A percentile compares a stretch with the other conserved stretches of the same genome.
Evolutionary conservation across 306 rosid genomes (phyloP).

Genomic region (Rubus idaeus): DNA sequence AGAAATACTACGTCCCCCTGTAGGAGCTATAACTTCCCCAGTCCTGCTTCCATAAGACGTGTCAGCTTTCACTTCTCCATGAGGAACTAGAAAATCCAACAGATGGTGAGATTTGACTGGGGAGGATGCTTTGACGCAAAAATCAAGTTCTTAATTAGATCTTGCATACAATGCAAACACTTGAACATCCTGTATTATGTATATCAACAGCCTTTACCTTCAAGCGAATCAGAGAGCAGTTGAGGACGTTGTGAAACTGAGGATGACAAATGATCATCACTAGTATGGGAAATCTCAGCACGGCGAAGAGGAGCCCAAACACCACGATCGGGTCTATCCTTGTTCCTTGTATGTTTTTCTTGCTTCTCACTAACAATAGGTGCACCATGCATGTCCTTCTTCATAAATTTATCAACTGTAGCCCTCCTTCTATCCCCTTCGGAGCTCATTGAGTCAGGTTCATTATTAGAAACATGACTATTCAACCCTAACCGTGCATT

Average conservation of each 20-base stretch:
- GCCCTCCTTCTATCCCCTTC: conserved; percentile 64
- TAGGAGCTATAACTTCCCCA: conserved; percentile 47
- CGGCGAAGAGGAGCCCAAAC: conserved; percentile 97
- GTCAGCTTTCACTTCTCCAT: conserved; percentile 52
- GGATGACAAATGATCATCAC: conserved; percentile 51
- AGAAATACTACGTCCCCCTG: conserved; percentile 51
- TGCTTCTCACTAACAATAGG: conserved; percentile 56
- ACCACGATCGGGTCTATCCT: conserved; percentile 98
- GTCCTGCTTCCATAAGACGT: conserved; percentile 43
- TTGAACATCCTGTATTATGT: not conserved
- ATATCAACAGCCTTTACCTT: conserved; percentile 45
- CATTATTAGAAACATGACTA: conserved; percentile 46
- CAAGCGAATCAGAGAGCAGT: conserved; percentile 51
- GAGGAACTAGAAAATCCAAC: conserved; percentile 27
- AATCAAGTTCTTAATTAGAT: conserved; percentile 8
- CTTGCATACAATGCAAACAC: conserved; percentile 17
- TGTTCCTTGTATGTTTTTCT: conserved; percentile 82
- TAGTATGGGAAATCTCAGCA: conserved; percentile 56
- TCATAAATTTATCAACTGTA: conserved; percentile 49
- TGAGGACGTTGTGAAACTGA: conserved; percentile 41
- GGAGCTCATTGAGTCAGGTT: conserved; percentile 43
- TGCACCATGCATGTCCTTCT: conserved; percentile 55
- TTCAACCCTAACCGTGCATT: conserved; percentile 51
- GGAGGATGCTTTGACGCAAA: conserved; percentile 7
- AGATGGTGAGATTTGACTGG: conserved; percentile 19